Evolutionary conservation across 257 asterid genomes (phyloP).

Genomic region (Cinchona pubescens): DNA sequence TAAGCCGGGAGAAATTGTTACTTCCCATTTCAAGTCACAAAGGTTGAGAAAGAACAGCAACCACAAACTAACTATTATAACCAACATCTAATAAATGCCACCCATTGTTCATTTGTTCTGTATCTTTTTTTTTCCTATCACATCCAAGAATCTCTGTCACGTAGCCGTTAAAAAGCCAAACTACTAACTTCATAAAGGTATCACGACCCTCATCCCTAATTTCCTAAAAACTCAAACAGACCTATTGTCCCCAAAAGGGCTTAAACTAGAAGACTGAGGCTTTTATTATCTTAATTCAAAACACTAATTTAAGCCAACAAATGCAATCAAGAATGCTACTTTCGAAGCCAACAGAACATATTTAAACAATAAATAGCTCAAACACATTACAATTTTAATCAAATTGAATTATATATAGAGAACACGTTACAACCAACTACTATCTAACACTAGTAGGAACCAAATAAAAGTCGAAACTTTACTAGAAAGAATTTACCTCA

Average conservation of each 20-base stretch:
- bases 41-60: not conserved
- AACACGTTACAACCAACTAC: not conserved
- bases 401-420: not conserved
- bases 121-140: no score
- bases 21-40: not conserved
- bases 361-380: not conserved
- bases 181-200: not conserved
- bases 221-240: not conserved
- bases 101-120: not conserved
- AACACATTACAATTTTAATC: not conserved
- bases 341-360: not conserved
- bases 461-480: not conserved
- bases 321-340: not conserved
- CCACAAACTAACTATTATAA: not conserved
- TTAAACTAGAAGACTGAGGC: not conserved
- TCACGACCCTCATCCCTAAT: not conserved
- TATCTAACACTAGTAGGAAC: not conserved
- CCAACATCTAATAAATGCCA: not conserved
- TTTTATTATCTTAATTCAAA: not conserved
- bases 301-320: not conserved
- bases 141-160: not conserved
- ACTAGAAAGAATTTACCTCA: conserved; percentile 49
- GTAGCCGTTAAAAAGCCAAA: not conserved
- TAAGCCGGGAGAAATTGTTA: not conserved
- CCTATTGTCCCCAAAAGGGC: not conserved